Evolutionary conservation across 2,329 filamentous ascomycete species (phyloP).

Genomic region (Alternaria atra): DNA sequence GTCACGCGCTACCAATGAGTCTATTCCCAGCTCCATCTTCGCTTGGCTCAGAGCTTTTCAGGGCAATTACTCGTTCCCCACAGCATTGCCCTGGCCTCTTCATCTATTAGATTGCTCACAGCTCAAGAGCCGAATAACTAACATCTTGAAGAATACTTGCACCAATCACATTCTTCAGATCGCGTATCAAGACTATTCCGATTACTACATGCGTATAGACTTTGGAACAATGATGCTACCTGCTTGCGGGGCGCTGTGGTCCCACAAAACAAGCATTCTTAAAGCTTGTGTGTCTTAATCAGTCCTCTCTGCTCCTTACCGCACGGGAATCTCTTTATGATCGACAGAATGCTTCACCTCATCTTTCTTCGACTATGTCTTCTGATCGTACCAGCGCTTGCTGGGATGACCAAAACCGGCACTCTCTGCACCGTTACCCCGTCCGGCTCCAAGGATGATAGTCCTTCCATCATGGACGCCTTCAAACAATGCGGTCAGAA

Average conservation of each 20-base stretch:
- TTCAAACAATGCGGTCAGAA: slow-evolving; percentile 42
- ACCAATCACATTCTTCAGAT: slow-evolving; percentile 7
- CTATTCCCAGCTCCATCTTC: neutral
- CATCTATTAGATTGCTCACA: slow-evolving; percentile 10
- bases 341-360: slow-evolving; percentile 20
- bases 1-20: neutral
- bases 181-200: neutral
- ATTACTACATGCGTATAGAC: neutral
- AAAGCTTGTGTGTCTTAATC: slow-evolving; percentile 19
- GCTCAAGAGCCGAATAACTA: slow-evolving; percentile 9
- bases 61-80: neutral
- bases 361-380: slow-evolving; percentile 17
- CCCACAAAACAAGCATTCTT: slow-evolving; percentile 22
- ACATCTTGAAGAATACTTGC: neutral
- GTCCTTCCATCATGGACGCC: slow-evolving; percentile 35
- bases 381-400: slow-evolving; percentile 16
- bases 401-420: slow-evolving; percentile 36
- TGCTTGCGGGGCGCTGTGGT: slow-evolving; percentile 4
- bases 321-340: slow-evolving; percentile 1
- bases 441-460: slow-evolving; percentile 33
- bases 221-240: neutral
- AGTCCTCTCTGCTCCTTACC: neutral
- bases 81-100: neutral
- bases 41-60: neutral
- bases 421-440: slow-evolving; percentile 36